Percentiles rank a stretch among this genome's conserved stretches.
Conservation (phyloP, 2,329 filamentous ascomycete genomes). For the Penicillium griseofulvum region DNA sequence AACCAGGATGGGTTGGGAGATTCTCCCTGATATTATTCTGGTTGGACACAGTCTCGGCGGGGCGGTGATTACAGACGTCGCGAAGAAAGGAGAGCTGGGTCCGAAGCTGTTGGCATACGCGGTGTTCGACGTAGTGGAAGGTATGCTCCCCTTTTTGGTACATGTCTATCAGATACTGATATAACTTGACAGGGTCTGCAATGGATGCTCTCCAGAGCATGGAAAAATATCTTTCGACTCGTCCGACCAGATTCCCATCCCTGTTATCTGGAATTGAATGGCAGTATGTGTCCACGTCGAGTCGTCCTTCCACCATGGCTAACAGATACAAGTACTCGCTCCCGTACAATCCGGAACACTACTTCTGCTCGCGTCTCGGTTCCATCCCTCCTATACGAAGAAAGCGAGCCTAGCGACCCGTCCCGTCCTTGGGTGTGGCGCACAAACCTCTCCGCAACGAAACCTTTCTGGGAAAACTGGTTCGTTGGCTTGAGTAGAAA, state of each 20-base stretch:
- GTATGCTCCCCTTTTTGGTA: constrained; percentile 19
- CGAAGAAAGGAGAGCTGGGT: constrained; percentile 65
- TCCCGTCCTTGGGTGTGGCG: constrained; percentile 72
- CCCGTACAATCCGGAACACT: constrained; percentile 79
- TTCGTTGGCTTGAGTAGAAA: constrained; percentile 84
- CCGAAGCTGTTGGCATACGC: constrained; percentile 74
- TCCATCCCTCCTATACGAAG: constrained; percentile 67
- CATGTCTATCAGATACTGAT: neutral
- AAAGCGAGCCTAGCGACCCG: constrained; percentile 34
- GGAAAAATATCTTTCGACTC: constrained; percentile 82
- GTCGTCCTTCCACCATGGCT: neutral
- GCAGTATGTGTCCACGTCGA: constrained; percentile 57
- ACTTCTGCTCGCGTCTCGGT: constrained; percentile 85
- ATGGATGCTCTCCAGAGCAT: constrained; percentile 94
- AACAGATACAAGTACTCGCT: constrained; percentile 58
- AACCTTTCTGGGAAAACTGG: constrained; percentile 93
- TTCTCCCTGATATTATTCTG: constrained; percentile 71
- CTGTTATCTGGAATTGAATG: constrained; percentile 82
- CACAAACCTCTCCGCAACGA: constrained; percentile 78
- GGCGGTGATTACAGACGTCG: constrained; percentile 82
- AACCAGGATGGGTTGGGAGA: constrained; percentile 67
- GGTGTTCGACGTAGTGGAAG: constrained; percentile 92
- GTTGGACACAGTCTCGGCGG: constrained; percentile 93
- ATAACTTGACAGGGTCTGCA: constrained; percentile 61
- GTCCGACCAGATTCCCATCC: constrained; percentile 75